Conservation (phyloP, 1,284 basidiomycete species). For the Ustilago xerochloae region DNA sequence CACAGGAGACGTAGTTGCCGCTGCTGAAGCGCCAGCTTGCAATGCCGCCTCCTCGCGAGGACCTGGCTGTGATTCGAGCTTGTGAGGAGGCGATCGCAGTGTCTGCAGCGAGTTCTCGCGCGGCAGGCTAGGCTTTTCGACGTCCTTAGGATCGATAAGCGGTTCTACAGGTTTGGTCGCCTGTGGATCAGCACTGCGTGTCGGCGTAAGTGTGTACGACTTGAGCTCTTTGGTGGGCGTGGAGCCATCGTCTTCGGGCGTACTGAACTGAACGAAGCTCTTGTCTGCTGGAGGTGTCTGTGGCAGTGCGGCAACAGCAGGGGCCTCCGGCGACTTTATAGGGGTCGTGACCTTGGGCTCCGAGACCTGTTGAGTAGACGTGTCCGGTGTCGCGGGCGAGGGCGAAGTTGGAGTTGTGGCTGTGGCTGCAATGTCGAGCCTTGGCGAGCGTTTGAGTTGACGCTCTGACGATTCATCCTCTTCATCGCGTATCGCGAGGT, state of each 20-base stretch:
- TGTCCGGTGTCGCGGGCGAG: not conserved
- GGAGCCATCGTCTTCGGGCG: conserved; percentile 14
- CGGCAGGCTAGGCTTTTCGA: conserved; percentile 12
- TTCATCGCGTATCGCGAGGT: conserved; percentile 37
- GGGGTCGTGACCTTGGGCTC: not conserved
- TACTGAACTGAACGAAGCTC: conserved; percentile 22
- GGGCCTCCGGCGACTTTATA: not conserved
- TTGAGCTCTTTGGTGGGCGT: conserved; percentile 8
- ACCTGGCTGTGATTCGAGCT: conserved; percentile 30
- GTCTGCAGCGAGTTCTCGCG: conserved; percentile 39
- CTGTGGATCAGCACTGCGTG: not conserved
- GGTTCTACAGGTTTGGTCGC: not conserved
- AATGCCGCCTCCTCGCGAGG: conserved; percentile 37
- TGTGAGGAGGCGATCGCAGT: conserved; percentile 26
- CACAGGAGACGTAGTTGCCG: conserved; percentile 8
- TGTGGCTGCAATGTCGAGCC: not conserved
- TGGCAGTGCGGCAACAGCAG: not conserved
- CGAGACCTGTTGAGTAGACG: not conserved
- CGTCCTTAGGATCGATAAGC: not conserved
- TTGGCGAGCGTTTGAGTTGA: not conserved
- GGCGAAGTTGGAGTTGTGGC: not conserved
- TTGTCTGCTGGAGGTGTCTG: conserved; percentile 23
- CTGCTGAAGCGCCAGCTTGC: conserved; percentile 30
- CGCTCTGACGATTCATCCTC: conserved; percentile 13
- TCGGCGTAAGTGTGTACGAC: conserved; percentile 7